Evolutionary conservation across 768 basidiomycete genomes (phyloP).

Genomic region (Suillus luteus): DNA sequence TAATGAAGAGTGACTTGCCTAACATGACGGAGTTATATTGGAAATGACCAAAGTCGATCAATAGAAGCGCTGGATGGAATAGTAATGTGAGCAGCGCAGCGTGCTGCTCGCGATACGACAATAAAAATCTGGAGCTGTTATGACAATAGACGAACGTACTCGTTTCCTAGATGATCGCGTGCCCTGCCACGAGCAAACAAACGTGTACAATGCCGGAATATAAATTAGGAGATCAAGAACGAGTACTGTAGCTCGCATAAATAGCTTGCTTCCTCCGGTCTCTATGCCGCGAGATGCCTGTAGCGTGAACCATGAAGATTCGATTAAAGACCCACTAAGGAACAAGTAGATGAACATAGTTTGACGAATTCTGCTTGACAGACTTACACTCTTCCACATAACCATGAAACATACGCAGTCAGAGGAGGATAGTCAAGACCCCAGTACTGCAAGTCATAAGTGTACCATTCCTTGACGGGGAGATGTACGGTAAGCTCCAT

Average conservation of each 20-base stretch:
- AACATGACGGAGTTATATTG: slow-evolving; percentile 97
- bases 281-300: slow-evolving; percentile 74
- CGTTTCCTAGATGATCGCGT: slow-evolving; percentile 76
- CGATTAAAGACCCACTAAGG: slow-evolving; percentile 49
- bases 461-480: slow-evolving; percentile 81
- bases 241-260: slow-evolving; percentile 81
- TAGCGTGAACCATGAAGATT: slow-evolving; percentile 70
- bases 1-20: slow-evolving; percentile 44
- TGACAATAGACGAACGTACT: slow-evolving; percentile 42
- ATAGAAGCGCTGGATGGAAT: slow-evolving; percentile 79
- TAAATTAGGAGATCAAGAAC: slow-evolving; percentile 71
- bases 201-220: slow-evolving; percentile 70
- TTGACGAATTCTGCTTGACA: slow-evolving; percentile 21
- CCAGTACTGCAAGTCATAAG: slow-evolving; percentile 88
- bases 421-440: slow-evolving; percentile 94
- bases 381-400: slow-evolving; percentile 75
- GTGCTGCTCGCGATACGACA: slow-evolving; percentile 28
- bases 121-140: background rate
- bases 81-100: slow-evolving; percentile 70
- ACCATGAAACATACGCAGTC: slow-evolving; percentile 87
- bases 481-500: slow-evolving; percentile 87
- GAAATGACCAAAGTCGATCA: slow-evolving; percentile 93
- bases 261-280: slow-evolving; percentile 62
- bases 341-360: slow-evolving; percentile 10
- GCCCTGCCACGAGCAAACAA: slow-evolving; percentile 64